Evolutionary conservation across 2,329 filamentous ascomycete genomes (phyloP).

Genomic region (Didymella lethalis): DNA sequence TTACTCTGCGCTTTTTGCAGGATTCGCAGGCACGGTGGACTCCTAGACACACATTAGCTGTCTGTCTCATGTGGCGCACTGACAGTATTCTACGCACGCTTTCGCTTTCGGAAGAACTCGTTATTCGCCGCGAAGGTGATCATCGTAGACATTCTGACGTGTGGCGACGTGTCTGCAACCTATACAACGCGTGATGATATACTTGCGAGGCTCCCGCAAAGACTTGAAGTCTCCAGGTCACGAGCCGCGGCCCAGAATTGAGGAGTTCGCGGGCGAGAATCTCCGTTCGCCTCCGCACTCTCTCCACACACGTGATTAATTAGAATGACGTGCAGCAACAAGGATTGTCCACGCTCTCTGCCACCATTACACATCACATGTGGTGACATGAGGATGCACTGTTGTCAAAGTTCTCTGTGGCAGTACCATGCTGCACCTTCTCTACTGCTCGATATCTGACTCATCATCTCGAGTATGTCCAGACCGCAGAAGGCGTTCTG

Average conservation of each 20-base stretch:
- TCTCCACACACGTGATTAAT: slow-evolving; percentile 22
- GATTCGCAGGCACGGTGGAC: slow-evolving; percentile 55
- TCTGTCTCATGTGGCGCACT: slow-evolving; percentile 26
- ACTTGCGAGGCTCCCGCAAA: slow-evolving; percentile 21
- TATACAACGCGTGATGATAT: slow-evolving; percentile 18
- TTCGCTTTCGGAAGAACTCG: slow-evolving; percentile 55
- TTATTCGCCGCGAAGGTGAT: slow-evolving; percentile 57
- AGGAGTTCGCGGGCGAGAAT: slow-evolving; percentile 1
- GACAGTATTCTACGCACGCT: slow-evolving; percentile 43
- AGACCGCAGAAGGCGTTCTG: slow-evolving; percentile 1
- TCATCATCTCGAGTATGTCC: slow-evolving; percentile 26
- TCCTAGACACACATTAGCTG: slow-evolving; percentile 41
- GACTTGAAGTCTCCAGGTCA: slow-evolving; percentile 33
- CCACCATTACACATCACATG: slow-evolving; percentile 9
- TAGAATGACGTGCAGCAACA: slow-evolving; percentile 10
- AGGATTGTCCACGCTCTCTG: slow-evolving; percentile 19
- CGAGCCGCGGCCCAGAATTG: slow-evolving; percentile 31
- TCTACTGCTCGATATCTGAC: slow-evolving; percentile 31
- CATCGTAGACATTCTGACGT: slow-evolving; percentile 50
- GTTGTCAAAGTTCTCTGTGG: slow-evolving; percentile 1
- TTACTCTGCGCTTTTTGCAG: slow-evolving; percentile 55
- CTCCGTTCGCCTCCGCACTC: slow-evolving; percentile 18
- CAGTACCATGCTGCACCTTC: slow-evolving; percentile 12
- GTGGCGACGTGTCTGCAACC: slow-evolving; percentile 16
- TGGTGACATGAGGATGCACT: slow-evolving; percentile 12